phyloP scores from a whole-genome alignment of 2,329 filamentous ascomycete genomes.

The Fusarium sp. region DNA sequence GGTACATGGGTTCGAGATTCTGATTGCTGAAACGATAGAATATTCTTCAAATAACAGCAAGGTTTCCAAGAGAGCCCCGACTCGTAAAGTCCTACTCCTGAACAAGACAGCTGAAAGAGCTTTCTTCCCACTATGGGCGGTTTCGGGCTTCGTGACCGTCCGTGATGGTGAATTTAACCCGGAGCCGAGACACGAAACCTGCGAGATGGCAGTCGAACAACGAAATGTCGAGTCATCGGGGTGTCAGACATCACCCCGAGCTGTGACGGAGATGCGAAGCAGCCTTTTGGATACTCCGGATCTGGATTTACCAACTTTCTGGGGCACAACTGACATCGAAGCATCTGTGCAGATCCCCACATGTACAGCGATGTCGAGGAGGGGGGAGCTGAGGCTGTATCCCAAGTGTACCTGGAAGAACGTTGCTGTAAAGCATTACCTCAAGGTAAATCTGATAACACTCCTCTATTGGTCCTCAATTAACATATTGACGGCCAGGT shows the following conservation, averaged over 20 bases:
- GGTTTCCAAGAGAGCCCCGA: background rate
- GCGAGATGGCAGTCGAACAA: background rate
- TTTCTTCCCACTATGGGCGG: background rate
- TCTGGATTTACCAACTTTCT: background rate
- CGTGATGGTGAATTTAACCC: background rate
- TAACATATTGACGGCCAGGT: background rate
- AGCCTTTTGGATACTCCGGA: background rate
- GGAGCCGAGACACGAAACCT: background rate
- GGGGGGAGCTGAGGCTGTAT: background rate
- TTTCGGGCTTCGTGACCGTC: background rate
- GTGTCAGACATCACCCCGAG: background rate
- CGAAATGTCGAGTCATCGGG: background rate
- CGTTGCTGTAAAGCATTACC: background rate
- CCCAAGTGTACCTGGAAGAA: slow-evolving; percentile 10
- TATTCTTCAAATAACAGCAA: background rate
- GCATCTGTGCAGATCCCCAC: background rate
- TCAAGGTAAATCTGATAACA: background rate
- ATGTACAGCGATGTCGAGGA: background rate
- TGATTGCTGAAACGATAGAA: background rate
- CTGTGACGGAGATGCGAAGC: background rate
- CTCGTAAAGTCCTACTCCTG: background rate
- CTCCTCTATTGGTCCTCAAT: background rate
- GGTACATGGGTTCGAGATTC: background rate
- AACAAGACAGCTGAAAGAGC: background rate
- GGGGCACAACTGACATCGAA: background rate